Evolutionary conservation across 2,329 filamentous ascomycete species (phyloP), one percentile per base, ranked within the genome.

Genomic region (Trichophyton rubrum): DNA sequence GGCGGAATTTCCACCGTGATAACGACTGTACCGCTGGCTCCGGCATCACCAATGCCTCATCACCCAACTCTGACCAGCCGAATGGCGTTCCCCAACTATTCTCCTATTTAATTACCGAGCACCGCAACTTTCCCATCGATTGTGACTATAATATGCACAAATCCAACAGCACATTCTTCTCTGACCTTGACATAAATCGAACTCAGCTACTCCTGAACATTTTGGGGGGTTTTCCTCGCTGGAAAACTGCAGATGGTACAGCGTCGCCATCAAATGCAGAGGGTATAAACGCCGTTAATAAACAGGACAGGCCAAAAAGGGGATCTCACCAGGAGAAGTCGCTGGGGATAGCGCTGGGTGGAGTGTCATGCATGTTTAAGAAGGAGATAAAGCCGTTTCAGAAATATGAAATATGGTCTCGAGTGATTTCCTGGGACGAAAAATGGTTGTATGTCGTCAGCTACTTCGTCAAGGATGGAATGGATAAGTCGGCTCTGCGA

Each of bases 361-460:
- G 82, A 56, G 85, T 87, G 13, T 78, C 81, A 67, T 87, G 85
- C 72, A 81, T 78, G 64, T 90, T 89, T 74, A 82, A 82, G 70
- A 74, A 77, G 51, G 87, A 90, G 75, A 85, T 89, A 61, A 78
- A 78, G 56, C 81, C 84, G 1, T 85, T 83, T 67, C 77, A 83
- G 68, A 69, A 72, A 11, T 89, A 85, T 72, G 86, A 89, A 75
- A 81, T 88, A 71, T 88, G 86, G 82, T 83, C 78, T 41, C 78
- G 85, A 22, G 68, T 90, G 8, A 75, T 89, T 24, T 72, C 76
- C 65, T 90, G 86, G 86, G 87, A 90, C 73, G 79, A 82, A 64
- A 89, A 89, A 75, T 90, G 87, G 87, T 67, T 89, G 43, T 88
- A 86, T 71, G 77, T 89, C 47, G 78, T 87, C 24, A 86, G 83